Evolutionary conservation across 768 basidiomycete species (phyloP).

Genomic region (Termitomyces sp.): DNA sequence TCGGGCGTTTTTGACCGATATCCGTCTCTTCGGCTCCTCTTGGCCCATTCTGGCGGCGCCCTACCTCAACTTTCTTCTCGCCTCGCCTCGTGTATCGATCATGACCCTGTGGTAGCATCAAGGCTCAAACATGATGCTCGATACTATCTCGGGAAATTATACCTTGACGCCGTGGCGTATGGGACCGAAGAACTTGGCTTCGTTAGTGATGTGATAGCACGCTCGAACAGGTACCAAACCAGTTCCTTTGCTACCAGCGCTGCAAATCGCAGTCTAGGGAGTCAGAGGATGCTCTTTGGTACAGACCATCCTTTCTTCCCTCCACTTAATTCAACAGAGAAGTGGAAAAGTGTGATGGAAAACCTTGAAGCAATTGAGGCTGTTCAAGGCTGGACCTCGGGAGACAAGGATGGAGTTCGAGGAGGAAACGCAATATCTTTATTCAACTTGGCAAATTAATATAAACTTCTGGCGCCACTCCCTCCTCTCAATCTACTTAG

Average conservation of each 20-base stretch:
- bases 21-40: constrained; percentile 69
- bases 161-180: constrained; percentile 86
- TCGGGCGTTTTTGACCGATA: constrained; percentile 78
- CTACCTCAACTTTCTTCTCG: constrained; percentile 83
- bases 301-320: constrained; percentile 94
- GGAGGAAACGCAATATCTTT: constrained; percentile 72
- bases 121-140: constrained; percentile 79
- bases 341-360: constrained; percentile 84
- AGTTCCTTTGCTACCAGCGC: constrained; percentile 25
- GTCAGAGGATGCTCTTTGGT: constrained; percentile 69
- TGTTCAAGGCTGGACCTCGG: constrained; percentile 57
- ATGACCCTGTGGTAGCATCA: constrained; percentile 77
- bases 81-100: constrained; percentile 78
- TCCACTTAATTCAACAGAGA: constrained; percentile 61
- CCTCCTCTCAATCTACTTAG: background rate
- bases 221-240: constrained; percentile 48
- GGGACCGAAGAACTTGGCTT: constrained; percentile 83
- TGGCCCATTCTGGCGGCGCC: constrained; percentile 87
- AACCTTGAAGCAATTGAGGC: constrained; percentile 77
- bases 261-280: constrained; percentile 44
- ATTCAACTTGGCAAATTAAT: constrained; percentile 45
- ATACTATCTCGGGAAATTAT: constrained; percentile 77
- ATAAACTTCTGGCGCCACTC: background rate
- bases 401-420: constrained; percentile 60
- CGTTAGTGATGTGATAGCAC: constrained; percentile 64